These are phyloP conservation scores for Bacidia gigantensis DNA, from an alignment of 495 filamentous ascomycete species.

Conservation along the genomic window DNA sequence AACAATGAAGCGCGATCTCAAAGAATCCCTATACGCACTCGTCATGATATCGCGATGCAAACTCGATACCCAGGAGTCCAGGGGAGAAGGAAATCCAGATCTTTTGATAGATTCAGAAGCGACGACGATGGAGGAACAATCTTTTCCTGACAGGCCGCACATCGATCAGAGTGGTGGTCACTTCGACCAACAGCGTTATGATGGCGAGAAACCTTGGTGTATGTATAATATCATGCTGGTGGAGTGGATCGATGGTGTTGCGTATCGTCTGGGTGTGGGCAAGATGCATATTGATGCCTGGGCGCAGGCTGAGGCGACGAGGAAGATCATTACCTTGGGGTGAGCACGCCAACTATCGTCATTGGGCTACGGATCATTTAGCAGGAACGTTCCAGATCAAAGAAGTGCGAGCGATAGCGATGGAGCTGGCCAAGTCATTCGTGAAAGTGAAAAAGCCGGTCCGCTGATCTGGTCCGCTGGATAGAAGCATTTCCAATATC, in stretches of 20 bases:
- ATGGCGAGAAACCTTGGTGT: conserved; percentile 11
- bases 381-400: no score
- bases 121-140: conserved; percentile 3
- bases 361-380: no score
- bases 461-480: no score
- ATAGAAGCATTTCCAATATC: no score
- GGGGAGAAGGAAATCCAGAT: conserved; percentile 15
- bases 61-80: background rate
- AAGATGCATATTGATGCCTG: conserved; percentile 16
- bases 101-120: conserved; percentile 8
- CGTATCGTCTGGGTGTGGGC: conserved; percentile 49
- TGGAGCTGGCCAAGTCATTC: no score
- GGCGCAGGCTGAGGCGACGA: conserved; percentile 9
- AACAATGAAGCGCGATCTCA: background rate
- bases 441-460: no score
- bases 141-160: conserved; percentile 8
- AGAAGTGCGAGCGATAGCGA: no score
- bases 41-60: conserved; percentile 10
- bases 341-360: no score
- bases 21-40: background rate
- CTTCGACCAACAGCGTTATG: conserved; percentile 8
- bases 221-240: conserved; percentile 16
- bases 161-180: background rate
- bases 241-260: conserved; percentile 57
- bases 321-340: conserved; percentile 4